Evolutionary conservation across 495 filamentous ascomycete genomes (phyloP).

Genomic region (Pyrenopolyporus hunteri): DNA sequence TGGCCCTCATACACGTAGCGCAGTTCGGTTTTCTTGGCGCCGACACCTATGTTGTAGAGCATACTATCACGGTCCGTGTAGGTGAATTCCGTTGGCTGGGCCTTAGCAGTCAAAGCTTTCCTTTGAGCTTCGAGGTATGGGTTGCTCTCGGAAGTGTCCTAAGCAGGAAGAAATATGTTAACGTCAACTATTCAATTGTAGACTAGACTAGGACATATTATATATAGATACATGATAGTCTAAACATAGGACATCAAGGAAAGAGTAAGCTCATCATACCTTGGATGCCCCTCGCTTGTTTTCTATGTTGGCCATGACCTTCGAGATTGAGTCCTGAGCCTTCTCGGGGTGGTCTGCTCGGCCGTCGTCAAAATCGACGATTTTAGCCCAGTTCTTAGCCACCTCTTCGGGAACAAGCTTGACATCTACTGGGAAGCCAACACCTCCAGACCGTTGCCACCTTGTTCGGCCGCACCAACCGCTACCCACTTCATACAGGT

Average conservation of each 20-base stretch:
- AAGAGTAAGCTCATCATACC: slow-evolving; percentile 52
- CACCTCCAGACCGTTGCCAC: slow-evolving; percentile 92
- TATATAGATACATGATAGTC: slow-evolving; percentile 33
- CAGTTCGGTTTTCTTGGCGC: slow-evolving; percentile 91
- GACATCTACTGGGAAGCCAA: slow-evolving; percentile 90
- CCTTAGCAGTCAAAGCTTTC: slow-evolving; percentile 72
- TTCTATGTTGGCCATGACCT: slow-evolving; percentile 90
- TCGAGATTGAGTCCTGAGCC: slow-evolving; percentile 74
- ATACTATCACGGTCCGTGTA: slow-evolving; percentile 88
- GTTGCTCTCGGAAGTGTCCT: slow-evolving; percentile 47
- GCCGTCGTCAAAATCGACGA: slow-evolving; percentile 86
- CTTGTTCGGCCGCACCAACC: slow-evolving; percentile 91
- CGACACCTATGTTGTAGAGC: slow-evolving; percentile 94
- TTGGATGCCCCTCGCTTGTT: slow-evolving; percentile 64
- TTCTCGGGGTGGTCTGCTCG: slow-evolving; percentile 89
- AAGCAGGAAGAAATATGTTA: slow-evolving; percentile 41
- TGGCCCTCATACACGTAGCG: slow-evolving; percentile 85
- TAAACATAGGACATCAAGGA: slow-evolving; percentile 30
- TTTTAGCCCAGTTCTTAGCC: slow-evolving; percentile 74
- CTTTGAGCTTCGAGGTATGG: slow-evolving; percentile 72
- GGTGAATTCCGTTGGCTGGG: slow-evolving; percentile 76
- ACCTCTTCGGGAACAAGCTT: slow-evolving; percentile 88
- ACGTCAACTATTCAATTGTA: slow-evolving; percentile 35
- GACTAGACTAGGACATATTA: slow-evolving; percentile 37
- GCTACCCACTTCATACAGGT: slow-evolving; percentile 94